phyloP scores from a whole-genome alignment of 768 basidiomycete species.

The Suillus bovinus region DNA sequence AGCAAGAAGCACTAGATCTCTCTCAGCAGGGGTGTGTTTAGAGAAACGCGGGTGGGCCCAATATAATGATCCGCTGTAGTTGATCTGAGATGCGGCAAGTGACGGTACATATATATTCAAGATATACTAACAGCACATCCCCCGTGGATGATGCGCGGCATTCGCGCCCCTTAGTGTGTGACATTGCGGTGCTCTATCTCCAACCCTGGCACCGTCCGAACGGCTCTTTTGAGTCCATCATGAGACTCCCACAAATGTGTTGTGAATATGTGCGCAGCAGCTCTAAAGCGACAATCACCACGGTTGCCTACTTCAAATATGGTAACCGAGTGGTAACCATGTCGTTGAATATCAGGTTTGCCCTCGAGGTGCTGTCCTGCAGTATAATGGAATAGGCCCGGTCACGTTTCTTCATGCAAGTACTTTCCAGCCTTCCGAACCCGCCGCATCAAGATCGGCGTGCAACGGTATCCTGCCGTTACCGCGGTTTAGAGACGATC shows the following conservation, averaged over 20 bases:
- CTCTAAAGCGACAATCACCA: slow-evolving; percentile 32
- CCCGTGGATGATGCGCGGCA: slow-evolving; percentile 14
- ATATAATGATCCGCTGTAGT: slow-evolving; percentile 30
- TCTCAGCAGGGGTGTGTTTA: neutral
- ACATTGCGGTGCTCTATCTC: slow-evolving; percentile 17
- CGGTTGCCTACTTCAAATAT: slow-evolving; percentile 25
- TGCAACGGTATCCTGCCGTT: slow-evolving; percentile 20
- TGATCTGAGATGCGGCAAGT: slow-evolving; percentile 20
- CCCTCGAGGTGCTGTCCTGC: slow-evolving; percentile 22
- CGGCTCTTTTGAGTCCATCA: slow-evolving; percentile 11
- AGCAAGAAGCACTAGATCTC: neutral
- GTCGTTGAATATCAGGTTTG: slow-evolving; percentile 19
- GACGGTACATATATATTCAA: slow-evolving; percentile 6
- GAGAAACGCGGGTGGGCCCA: neutral
- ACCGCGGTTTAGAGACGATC: slow-evolving; percentile 3
- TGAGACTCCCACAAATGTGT: slow-evolving; percentile 13
- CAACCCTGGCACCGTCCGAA: slow-evolving; percentile 15
- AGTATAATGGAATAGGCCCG: slow-evolving; percentile 24
- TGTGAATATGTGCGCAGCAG: slow-evolving; percentile 34
- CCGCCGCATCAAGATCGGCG: slow-evolving; percentile 27
- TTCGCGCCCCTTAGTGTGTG: slow-evolving; percentile 24
- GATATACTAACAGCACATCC: slow-evolving; percentile 12
- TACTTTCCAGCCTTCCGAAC: slow-evolving; percentile 13
- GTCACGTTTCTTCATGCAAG: slow-evolving; percentile 28
- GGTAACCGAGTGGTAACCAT: slow-evolving; percentile 31